phyloP scores from a whole-genome alignment of 2,329 filamentous ascomycete genomes.

The Penicillium sp. region DNA sequence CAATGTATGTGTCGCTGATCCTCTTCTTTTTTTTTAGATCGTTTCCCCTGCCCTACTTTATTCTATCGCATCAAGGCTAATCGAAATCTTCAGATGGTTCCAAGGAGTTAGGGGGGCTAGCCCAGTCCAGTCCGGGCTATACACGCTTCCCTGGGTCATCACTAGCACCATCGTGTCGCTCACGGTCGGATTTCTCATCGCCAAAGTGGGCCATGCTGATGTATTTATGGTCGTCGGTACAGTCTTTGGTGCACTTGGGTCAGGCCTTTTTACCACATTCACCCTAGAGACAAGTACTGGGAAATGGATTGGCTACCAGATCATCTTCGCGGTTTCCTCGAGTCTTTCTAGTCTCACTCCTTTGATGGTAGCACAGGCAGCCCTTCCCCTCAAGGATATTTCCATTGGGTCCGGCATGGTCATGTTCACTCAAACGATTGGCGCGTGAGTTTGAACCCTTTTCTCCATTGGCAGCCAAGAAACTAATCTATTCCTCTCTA shows the following conservation, averaged over 20 bases:
- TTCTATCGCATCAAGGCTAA: no score
- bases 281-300: neutral
- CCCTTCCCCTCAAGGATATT: no score
- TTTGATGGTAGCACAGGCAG: no score
- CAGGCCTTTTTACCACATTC: neutral
- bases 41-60: no score
- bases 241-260: neutral
- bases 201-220: neutral
- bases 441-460: no score
- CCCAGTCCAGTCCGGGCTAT: slow-evolving; percentile 44
- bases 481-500: no score
- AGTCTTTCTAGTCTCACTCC: no score
- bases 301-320: neutral
- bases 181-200: slow-evolving; percentile 26
- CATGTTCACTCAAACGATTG: no score
- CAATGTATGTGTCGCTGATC: slow-evolving; percentile 25
- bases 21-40: no score
- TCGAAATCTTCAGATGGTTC: slow-evolving; percentile 36
- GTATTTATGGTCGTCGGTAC: neutral
- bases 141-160: neutral
- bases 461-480: no score
- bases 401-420: no score
- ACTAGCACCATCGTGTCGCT: slow-evolving; percentile 36
- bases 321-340: neutral
- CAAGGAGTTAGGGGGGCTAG: slow-evolving; percentile 47